These are phyloP conservation scores for Acacia crassicarpa DNA, from an alignment of 306 rosid genomes.

Conservation along the genomic window DNA sequence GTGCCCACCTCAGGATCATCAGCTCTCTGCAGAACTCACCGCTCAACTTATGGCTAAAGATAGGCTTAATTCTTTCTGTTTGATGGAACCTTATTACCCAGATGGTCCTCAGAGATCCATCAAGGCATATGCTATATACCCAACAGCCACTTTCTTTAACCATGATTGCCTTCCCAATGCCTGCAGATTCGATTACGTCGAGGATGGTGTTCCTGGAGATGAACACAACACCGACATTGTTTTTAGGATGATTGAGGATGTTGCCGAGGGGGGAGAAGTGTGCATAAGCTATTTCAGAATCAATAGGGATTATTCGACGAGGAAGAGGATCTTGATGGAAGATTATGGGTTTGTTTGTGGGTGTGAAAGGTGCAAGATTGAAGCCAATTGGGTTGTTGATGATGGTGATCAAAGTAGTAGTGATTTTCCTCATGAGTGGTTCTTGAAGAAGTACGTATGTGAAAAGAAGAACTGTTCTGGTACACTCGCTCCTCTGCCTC, in stretches of 20 bases:
- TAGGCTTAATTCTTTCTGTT: constrained; percentile 63
- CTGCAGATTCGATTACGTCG: constrained; percentile 71
- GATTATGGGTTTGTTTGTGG: constrained; percentile 65
- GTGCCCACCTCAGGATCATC: constrained; percentile 22
- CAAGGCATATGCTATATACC: constrained; percentile 62
- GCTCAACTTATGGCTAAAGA: constrained; percentile 61
- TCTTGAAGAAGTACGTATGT: constrained; percentile 55
- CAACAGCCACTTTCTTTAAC: constrained; percentile 54
- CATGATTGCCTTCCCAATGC: constrained; percentile 82
- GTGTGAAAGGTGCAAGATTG: constrained; percentile 75
- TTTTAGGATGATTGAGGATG: constrained; percentile 64
- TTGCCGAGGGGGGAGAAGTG: constrained; percentile 57
- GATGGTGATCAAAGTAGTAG: background rate
- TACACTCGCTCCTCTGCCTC: constrained; percentile 73
- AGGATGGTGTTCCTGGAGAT: constrained; percentile 23
- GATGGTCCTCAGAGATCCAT: constrained; percentile 52
- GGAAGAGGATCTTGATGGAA: constrained; percentile 64
- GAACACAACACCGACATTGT: constrained; percentile 49
- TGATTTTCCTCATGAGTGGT: constrained; percentile 55
- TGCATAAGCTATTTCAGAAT: constrained; percentile 77
- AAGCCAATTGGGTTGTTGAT: constrained; percentile 46
- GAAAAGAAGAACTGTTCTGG: constrained; percentile 56
- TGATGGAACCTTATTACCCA: constrained; percentile 59
- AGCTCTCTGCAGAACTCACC: constrained; percentile 40
- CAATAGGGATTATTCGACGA: constrained; percentile 30